Base-by-base conservation (phyloP, 306 rosid species). In the Neltuma alba region DNA sequence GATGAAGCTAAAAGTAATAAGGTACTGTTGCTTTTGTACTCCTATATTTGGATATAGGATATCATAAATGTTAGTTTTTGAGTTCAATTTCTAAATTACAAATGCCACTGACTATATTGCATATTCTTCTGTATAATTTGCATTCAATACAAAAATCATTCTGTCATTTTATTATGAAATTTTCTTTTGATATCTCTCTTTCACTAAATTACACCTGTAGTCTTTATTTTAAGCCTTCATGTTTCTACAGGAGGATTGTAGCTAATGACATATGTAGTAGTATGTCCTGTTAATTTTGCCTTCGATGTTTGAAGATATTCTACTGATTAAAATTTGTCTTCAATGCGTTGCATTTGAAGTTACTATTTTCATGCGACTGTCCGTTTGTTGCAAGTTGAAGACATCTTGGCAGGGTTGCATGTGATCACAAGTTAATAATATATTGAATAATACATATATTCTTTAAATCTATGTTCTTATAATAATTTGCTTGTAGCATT, bases 1-100 rank as follows among this genome's bases (percentile, higher is more conserved):
- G 92, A 93, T 40, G 92, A 90, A 78, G 96, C 97, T 41, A 93
- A 89, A 88, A 86, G 84, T 68, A 89, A 87, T 88, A 95, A 95
- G 99, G 99, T 95, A 89, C 66, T 55, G 23, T 72, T 76, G 31
- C 67, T 74, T 79, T 66, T 83, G 20, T 13, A n/a, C 40, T 45
- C 20, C 68, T 58, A 61, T 57, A 61, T 8, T 68, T 62, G 36
- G 54, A 25, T 41, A 23, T 73, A 52, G 34, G 34, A 25, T 68
- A 34, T 68, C 9, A 68, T 13, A 68, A 40, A 41, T 13, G 30
- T 65, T 65, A 34, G 42, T 40, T 34, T 34, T 64, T 20, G 27
- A 64, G 63, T 55, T 23, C 23, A 6, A 23, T 8, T 64, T 33
- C 13, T 2, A 64, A 16, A 64, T 65, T 34, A 4, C 6, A 34